Percentiles rank a stretch among this genome's conserved stretches.
Evolutionary conservation across 2,329 filamentous ascomycete genomes (phyloP).

Genomic region (Cytospora chrysosperma): DNA sequence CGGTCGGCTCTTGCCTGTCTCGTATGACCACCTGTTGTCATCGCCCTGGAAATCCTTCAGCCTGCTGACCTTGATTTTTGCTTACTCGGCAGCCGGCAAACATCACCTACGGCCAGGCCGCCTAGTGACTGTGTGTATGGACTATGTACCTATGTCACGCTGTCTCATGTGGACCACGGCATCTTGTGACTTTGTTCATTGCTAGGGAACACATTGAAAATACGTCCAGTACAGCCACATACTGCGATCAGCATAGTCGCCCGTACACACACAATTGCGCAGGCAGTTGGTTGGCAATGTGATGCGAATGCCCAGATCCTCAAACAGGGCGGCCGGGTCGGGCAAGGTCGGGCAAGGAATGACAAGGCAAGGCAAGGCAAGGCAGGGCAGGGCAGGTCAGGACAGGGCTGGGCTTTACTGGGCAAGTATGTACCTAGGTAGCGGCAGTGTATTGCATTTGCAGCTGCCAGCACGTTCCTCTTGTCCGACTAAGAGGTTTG

Average conservation of each 20-base stretch:
- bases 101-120: background rate
- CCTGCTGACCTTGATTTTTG: slow-evolving; percentile 5
- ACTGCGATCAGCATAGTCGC: background rate
- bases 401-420: background rate
- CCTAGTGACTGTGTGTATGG: background rate
- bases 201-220: background rate
- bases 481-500: background rate
- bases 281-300: slow-evolving; percentile 4
- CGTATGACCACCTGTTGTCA: background rate
- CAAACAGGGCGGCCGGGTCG: background rate
- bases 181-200: background rate
- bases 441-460: background rate
- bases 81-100: background rate
- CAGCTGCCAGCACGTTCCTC: background rate
- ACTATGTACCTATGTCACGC: background rate
- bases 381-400: background rate
- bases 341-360: background rate
- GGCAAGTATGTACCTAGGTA: background rate
- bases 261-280: background rate
- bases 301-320: slow-evolving; percentile 13
- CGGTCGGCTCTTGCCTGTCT: background rate
- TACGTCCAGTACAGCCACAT: background rate
- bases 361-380: too few relatives aligned
- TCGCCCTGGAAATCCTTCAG: background rate
- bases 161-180: background rate